Base-by-base conservation (phyloP, 345 rosid species). In the Rubroshorea leprosula region DNA sequence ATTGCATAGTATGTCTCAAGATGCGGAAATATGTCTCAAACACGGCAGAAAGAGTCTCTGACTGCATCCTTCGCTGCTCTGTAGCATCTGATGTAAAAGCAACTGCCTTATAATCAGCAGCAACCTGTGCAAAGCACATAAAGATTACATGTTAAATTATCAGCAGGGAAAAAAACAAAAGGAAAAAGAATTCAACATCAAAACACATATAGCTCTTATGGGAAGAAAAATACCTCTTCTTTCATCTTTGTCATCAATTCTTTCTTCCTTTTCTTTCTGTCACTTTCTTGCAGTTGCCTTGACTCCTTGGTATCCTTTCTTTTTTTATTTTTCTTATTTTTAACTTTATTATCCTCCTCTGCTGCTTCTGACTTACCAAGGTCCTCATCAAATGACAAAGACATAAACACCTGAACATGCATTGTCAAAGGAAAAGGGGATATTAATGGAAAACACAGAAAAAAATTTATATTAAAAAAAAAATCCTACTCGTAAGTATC, bases 11-110 rank as follows among this genome's bases (percentile, higher is more conserved):
- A 56, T 90, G 85, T 76, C 76, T 90, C 78, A 90, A 75, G 63
- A 94, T 76, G 35, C 97, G 97, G 67, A 94, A 90, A 64, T 85
- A 90, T 9, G 86, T 94, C 81, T 82, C 95, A 58, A 94, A 90
- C 23, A 94, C 82, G 47, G 92, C 87, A 74, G 96, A 74, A 41
- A 94, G 92, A 49, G 82, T 73, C 54, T 77, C 99, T 3, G 87
- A 67, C 62, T 94, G 97, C 87, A 85, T 87, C 73, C 74, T 79
- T 71, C 75, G 76, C 69, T 64, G 73, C 69, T 92, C 87, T 65
- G 13, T 61, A 29, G 75, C 78, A 74, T 89, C 89, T 3, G 83
- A 77, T 57, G 75, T 72, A 38, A 76, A 81, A 49, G 84, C 68
- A 76, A 75, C 92, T 58, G 92, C 73, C 58, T 72, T 94, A 68